phyloP scores from a whole-genome alignment of 257 asterid species.

The Primulina huaijiensis region DNA sequence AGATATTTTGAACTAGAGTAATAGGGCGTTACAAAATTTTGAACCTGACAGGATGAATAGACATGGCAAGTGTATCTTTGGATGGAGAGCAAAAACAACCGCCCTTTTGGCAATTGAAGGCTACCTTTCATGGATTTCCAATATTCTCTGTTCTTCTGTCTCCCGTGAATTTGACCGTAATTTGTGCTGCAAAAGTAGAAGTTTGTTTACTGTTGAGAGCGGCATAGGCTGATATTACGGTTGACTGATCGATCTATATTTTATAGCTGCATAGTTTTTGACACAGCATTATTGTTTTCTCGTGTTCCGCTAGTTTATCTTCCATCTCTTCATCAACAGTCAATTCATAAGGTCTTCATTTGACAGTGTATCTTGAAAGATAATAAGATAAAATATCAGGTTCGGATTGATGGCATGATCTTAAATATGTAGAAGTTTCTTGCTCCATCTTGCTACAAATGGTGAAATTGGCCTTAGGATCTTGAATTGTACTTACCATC shows the following conservation, averaged over 20 bases:
- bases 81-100: not conserved
- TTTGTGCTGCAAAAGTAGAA: not conserved
- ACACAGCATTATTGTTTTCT: too few relatives aligned
- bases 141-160: not conserved
- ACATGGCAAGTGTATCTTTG: not conserved
- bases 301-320: not conserved
- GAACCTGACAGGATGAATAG: not conserved
- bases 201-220: not conserved
- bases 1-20: not conserved
- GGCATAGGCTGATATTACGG: not conserved
- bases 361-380: constrained; percentile 1
- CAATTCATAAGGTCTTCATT: not conserved
- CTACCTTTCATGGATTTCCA: not conserved
- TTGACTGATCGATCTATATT: not conserved
- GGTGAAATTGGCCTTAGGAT: not conserved
- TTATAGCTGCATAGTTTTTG: too few relatives aligned
- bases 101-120: not conserved
- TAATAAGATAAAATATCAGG: not conserved
- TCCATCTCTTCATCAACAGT: not conserved
- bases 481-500: not conserved
- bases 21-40: not conserved
- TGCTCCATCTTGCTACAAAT: not conserved
- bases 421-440: not conserved
- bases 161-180: too few relatives aligned
- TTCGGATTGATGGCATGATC: not conserved